Conservation (phyloP, 495 filamentous ascomycete genomes). For the Annulohypoxylon maeteangense region DNA sequence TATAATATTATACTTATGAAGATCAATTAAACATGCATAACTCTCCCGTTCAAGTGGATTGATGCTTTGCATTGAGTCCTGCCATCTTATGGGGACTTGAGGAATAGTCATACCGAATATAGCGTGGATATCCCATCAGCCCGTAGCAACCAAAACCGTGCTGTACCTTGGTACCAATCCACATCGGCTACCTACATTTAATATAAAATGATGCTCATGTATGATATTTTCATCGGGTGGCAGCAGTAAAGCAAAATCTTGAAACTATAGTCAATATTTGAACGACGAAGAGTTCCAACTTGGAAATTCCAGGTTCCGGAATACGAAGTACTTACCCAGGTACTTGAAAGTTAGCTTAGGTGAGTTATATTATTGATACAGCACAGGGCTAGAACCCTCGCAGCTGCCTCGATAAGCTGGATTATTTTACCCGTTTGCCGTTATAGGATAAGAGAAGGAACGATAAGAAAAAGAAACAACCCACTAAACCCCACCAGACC, state of each 20-base stretch:
- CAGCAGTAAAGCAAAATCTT: background rate
- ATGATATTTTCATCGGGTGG: background rate
- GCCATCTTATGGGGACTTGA: slow-evolving; percentile 5
- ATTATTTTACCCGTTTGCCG: slow-evolving; percentile 30
- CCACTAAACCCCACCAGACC: slow-evolving; percentile 23
- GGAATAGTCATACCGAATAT: slow-evolving; percentile 34
- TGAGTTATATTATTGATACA: slow-evolving; percentile 20
- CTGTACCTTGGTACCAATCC: background rate
- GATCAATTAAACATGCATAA: slow-evolving; percentile 26
- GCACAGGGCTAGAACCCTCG: slow-evolving; percentile 35
- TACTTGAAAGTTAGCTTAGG: background rate
- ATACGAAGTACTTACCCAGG: background rate
- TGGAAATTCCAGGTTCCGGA: too few species aligned
- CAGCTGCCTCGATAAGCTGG: slow-evolving; percentile 15
- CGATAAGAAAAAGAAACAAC: background rate
- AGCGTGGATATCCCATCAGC: background rate
- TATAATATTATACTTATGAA: slow-evolving; percentile 18
- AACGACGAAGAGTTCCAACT: background rate
- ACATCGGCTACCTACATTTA: background rate
- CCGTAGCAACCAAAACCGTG: background rate
- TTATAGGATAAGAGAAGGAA: slow-evolving; percentile 17
- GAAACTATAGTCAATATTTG: background rate
- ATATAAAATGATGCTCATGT: background rate
- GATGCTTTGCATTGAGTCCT: slow-evolving; percentile 18
- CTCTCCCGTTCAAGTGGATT: background rate